Evolutionary conservation across 495 filamentous ascomycete species (phyloP).

Genomic region (Penicillium canescens): DNA sequence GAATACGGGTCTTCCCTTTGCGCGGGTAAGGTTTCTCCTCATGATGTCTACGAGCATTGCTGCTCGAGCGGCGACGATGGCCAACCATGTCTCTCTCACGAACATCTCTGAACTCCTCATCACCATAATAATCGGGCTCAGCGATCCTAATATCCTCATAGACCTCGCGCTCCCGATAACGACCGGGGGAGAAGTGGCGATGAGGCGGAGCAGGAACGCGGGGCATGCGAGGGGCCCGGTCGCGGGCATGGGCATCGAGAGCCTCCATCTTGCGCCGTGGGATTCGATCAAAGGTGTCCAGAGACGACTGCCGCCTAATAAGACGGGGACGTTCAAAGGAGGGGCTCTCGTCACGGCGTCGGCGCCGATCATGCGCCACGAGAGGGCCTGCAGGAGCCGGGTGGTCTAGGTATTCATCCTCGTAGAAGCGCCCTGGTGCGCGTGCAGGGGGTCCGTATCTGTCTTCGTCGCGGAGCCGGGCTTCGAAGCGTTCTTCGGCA

Average conservation of each 20-base stretch:
- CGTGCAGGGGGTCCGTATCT: slow-evolving; percentile 56
- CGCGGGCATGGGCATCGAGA: slow-evolving; percentile 47
- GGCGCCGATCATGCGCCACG: slow-evolving; percentile 40
- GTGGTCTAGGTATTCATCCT: slow-evolving; percentile 52
- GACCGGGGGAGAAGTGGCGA: slow-evolving; percentile 38
- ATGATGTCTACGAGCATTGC: slow-evolving; percentile 37
- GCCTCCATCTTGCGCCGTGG: slow-evolving; percentile 57
- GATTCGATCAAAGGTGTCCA: slow-evolving; percentile 72
- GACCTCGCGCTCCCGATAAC: slow-evolving; percentile 51
- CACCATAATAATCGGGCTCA: slow-evolving; percentile 65
- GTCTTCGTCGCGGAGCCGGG: slow-evolving; percentile 55
- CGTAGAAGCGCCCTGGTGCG: slow-evolving; percentile 44
- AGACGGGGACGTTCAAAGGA: slow-evolving; percentile 55
- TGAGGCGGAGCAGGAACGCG: slow-evolving; percentile 23
- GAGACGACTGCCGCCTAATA: slow-evolving; percentile 64
- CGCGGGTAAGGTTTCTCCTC: slow-evolving; percentile 64
- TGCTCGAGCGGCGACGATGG: slow-evolving; percentile 48
- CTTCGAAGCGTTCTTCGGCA: slow-evolving; percentile 51
- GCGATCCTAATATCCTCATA: slow-evolving; percentile 67
- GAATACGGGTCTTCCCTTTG: slow-evolving; percentile 86
- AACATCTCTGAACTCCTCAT: slow-evolving; percentile 64
- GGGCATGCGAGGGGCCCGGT: slow-evolving; percentile 30
- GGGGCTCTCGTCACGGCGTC: slow-evolving; percentile 39
- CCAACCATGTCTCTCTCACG: slow-evolving; percentile 50
- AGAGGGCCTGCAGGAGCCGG: slow-evolving; percentile 40